A percentile compares a stretch with the other conserved stretches of the same genome.
phyloP scores from a whole-genome alignment of 2,329 filamentous ascomycete genomes.

The Aspergillus clavatus region DNA sequence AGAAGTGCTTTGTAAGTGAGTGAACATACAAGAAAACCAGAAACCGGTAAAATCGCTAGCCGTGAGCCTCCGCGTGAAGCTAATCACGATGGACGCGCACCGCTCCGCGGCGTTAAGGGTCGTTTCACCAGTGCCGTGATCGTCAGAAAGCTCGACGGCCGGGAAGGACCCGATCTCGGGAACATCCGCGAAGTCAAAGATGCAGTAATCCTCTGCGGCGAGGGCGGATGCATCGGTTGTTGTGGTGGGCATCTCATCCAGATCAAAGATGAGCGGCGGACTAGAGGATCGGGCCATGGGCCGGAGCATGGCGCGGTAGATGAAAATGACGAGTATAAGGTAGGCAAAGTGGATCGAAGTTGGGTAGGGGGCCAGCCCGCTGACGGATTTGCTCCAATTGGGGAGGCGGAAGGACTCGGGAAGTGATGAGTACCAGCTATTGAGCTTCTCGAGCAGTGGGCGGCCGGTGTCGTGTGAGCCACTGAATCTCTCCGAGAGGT shows the following conservation, averaged over 20 bases:
- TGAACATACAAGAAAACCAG: conserved; percentile 34
- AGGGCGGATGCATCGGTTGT: conserved; percentile 9
- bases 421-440: conserved; percentile 28
- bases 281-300: no score
- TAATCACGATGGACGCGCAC: conserved; percentile 28
- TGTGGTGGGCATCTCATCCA: conserved; percentile 21
- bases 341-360: conserved; percentile 33
- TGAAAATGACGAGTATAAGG: conserved; percentile 31
- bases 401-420: conserved; percentile 26
- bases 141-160: conserved; percentile 20
- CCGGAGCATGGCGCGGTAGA: conserved; percentile 33
- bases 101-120: conserved; percentile 28
- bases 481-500: conserved; percentile 26
- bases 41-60: conserved; percentile 27
- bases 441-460: conserved; percentile 25
- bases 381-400: conserved; percentile 25
- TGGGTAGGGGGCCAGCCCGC: conserved; percentile 20
- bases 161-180: conserved; percentile 22
- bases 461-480: conserved; percentile 26
- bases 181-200: conserved; percentile 21
- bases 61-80: conserved; percentile 24
- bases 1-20: no score
- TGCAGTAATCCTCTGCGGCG: conserved; percentile 16
- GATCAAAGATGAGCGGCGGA: no score
- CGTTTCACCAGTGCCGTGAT: conserved; percentile 22